These are phyloP conservation scores for Trametes elegans DNA, from an alignment of 768 basidiomycete species.

Conservation along the genomic window DNA sequence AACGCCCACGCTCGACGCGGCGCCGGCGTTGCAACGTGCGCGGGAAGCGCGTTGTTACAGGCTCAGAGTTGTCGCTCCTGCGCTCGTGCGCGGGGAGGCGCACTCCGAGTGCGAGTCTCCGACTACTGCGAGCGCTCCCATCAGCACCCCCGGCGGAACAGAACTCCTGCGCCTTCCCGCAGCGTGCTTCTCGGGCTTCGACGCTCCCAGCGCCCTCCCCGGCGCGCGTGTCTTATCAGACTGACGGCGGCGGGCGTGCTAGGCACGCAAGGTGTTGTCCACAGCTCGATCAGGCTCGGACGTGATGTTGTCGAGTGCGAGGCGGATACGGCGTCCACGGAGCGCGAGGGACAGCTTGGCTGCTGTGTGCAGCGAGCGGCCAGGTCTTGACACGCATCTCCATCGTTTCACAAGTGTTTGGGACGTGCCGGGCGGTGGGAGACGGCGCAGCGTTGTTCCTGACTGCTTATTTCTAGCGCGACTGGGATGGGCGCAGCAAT, in stretches of 20 bases:
- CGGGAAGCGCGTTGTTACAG: neutral
- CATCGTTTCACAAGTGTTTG: neutral
- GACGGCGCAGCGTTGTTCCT: neutral
- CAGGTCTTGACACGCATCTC: no score
- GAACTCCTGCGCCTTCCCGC: neutral
- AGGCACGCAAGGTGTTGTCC: neutral
- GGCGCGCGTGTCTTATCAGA: neutral
- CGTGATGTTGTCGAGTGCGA: no score
- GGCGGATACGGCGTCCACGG: constrained; percentile 5
- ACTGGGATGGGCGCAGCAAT: neutral
- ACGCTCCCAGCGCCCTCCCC: neutral
- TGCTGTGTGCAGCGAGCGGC: neutral
- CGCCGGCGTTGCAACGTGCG: constrained; percentile 8
- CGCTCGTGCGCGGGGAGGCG: neutral
- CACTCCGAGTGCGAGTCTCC: constrained; percentile 1
- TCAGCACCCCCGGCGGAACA: constrained; percentile 12
- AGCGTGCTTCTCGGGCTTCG: constrained; percentile 11
- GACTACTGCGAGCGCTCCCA: no score
- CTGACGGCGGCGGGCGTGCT: neutral
- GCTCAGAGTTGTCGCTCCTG: neutral
- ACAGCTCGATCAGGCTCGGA: neutral
- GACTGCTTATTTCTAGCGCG: neutral
- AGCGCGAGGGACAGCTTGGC: neutral
- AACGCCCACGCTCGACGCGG: neutral
- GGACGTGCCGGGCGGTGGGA: neutral